A percentile compares a stretch with the other conserved stretches of the same genome.
These are phyloP conservation scores for Thermoascus crustaceus DNA, from an alignment of 2,329 filamentous ascomycete species.

Conservation along the genomic window DNA sequence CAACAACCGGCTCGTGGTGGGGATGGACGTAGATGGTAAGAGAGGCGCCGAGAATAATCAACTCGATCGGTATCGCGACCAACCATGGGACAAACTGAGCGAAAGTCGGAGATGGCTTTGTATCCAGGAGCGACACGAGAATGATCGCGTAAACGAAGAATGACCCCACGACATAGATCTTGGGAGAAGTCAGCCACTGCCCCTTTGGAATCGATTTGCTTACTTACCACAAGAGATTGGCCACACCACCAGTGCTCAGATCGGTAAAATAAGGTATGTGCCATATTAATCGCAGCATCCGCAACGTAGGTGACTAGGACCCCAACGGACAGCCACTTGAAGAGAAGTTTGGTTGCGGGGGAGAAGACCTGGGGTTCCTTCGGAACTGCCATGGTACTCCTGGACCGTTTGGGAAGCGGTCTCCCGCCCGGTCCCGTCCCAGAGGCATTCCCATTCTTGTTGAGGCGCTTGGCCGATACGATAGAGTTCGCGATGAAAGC, in stretches of 20 bases:
- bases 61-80: slow-evolving; percentile 63
- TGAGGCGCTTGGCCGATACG: slow-evolving; percentile 42
- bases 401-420: slow-evolving; percentile 62
- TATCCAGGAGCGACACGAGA: slow-evolving; percentile 78
- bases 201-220: not conserved
- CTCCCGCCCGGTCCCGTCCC: slow-evolving; percentile 78
- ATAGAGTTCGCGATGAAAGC: slow-evolving; percentile 57
- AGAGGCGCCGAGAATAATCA: slow-evolving; percentile 61
- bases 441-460: slow-evolving; percentile 39
- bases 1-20: slow-evolving; percentile 55
- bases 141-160: slow-evolving; percentile 83
- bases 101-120: slow-evolving; percentile 67
- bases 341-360: slow-evolving; percentile 59
- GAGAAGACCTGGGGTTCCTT: slow-evolving; percentile 52
- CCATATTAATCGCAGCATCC: slow-evolving; percentile 64
- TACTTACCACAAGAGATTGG: slow-evolving; percentile 63
- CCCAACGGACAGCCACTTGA: slow-evolving; percentile 65
- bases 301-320: slow-evolving; percentile 67
- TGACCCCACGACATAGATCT: slow-evolving; percentile 80
- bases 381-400: slow-evolving; percentile 42
- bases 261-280: slow-evolving; percentile 61
- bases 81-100: slow-evolving; percentile 76
- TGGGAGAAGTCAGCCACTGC: slow-evolving; percentile 6
- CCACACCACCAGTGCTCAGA: slow-evolving; percentile 74
- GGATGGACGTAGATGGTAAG: slow-evolving; percentile 59